Base-by-base conservation (phyloP, 1,284 basidiomycete genomes). In the Moesziomyces parantarcticus region DNA sequence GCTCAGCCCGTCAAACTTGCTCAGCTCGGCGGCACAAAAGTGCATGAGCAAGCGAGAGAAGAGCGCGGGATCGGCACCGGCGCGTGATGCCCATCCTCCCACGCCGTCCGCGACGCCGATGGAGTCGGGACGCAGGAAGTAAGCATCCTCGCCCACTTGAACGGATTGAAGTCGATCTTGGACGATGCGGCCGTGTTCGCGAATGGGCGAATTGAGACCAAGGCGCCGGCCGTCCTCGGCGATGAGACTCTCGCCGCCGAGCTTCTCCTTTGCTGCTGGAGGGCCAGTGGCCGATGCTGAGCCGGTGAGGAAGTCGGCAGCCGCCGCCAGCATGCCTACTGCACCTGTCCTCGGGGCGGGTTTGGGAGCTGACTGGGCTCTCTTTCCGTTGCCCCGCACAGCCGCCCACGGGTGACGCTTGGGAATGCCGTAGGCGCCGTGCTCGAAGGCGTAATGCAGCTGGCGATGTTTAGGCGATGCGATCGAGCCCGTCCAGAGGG, bases 81-180 rank as follows among this genome's bases (percentile, higher is more conserved):
- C 84, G 76, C 83, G 87, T n/a, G 83, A 81, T 0, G 90, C 87
- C 92, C 92, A 94, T 2, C 93, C 93, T 1, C 93, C 93, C 0
- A 94, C 93, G 32, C 92, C 92, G 80, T 94, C 92, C 11, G 92
- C 92, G 3, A 94, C 91, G 18, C 92, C 93, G 85, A 94, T 89
- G 7, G 92, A 91, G 76, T 93, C 92, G 3, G 83, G 88, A 10
- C 90, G 86, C 5, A 94, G 86, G 72, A 95, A 94, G 82, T 94
- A 95, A 10, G 91, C 90, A 78, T 93, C 92, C 80, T 94, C 92
- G 52, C 92, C 92, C 9, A 93, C 90, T 79, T 92, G 90, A 0
- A 92, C 90, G 0, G 91, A 88, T 25, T 73, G 68, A 21, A 83
- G 60, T 11, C 79, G 75, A 20, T 81, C 80, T 16, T 71, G 74